A percentile compares a stretch with the other conserved stretches of the same genome.
phyloP scores from a whole-genome alignment of 2,329 filamentous ascomycete genomes.

The Botryosphaeria dothidea region DNA sequence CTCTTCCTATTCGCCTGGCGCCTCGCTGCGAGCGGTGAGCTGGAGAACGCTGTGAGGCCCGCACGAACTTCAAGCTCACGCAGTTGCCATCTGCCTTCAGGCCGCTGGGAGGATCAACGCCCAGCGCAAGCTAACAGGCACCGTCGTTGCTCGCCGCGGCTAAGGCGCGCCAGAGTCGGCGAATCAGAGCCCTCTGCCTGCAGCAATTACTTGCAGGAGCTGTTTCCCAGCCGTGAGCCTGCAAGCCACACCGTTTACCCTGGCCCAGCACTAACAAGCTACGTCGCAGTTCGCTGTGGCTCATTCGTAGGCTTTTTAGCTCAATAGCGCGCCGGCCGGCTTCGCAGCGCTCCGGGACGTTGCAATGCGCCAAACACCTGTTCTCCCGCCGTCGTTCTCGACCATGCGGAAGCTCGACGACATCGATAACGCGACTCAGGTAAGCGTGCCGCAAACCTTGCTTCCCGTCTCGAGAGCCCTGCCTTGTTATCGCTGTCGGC shows the following conservation, averaged over 20 bases:
- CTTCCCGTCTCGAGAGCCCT: neutral
- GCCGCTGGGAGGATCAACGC: neutral
- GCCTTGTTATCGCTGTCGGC: neutral
- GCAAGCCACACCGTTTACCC: slow-evolving; percentile 12
- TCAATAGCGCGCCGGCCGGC: neutral
- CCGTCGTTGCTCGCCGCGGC: neutral
- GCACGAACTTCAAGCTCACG: neutral
- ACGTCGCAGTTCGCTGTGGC: neutral
- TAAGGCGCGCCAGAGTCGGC: neutral
- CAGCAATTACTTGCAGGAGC: slow-evolving; percentile 11
- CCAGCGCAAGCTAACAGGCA: neutral
- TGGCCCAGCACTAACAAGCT: neutral
- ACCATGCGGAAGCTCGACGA: neutral
- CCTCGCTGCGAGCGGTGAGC: neutral
- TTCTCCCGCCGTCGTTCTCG: neutral
- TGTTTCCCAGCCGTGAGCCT: neutral
- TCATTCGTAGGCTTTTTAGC: neutral
- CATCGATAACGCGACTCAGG: neutral
- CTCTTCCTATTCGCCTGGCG: neutral
- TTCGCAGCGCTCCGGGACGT: neutral
- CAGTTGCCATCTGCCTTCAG: neutral
- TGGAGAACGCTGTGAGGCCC: too few species aligned
- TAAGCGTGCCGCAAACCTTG: neutral
- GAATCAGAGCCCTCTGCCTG: slow-evolving; percentile 1
- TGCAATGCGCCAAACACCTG: slow-evolving; percentile 1